Percentiles rank a stretch among this genome's conserved stretches.
phyloP scores from a whole-genome alignment of 228 moss, liverwort and hornwort genomes.

The Sphagnum fallax region DNA sequence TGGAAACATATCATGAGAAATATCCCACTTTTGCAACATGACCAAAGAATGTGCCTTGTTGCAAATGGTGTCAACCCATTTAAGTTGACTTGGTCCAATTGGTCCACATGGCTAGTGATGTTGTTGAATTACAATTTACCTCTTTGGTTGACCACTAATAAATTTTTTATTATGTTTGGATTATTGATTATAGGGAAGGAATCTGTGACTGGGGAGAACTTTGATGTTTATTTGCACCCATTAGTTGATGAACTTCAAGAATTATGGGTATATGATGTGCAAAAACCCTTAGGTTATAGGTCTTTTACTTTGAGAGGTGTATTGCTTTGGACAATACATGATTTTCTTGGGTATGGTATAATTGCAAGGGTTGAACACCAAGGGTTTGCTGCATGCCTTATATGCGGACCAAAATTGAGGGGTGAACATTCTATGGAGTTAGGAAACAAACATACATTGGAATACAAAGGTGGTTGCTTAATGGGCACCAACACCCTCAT shows the following conservation, averaged over 20 bases:
- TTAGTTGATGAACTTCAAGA: not conserved
- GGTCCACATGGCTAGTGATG: conserved; percentile 3
- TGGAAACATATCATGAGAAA: not conserved
- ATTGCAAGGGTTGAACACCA: no score
- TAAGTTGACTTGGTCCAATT: not conserved
- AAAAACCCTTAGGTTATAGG: not conserved
- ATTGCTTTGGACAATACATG: conserved; percentile 1
- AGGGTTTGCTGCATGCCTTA: no score
- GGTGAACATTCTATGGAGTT: no score
- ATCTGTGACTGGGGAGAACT: not conserved
- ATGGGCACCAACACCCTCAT: not conserved
- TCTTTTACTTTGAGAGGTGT: not conserved
- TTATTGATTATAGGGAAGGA: not conserved
- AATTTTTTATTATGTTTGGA: not conserved
- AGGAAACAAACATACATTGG: no score
- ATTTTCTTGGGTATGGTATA: not conserved
- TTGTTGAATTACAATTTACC: conserved; percentile 7
- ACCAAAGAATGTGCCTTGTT: conserved; percentile 1
- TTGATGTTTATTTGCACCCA: not conserved
- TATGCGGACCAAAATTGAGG: no score
- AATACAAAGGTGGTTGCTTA: not conserved
- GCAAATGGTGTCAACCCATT: conserved; percentile 9
- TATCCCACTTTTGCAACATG: conserved; percentile 1
- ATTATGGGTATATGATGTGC: not conserved
- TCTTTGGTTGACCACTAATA: not conserved